Evolutionary conservation across 2,329 filamentous ascomycete species (phyloP).

Genomic region (Pestalotiopsis sp.): DNA sequence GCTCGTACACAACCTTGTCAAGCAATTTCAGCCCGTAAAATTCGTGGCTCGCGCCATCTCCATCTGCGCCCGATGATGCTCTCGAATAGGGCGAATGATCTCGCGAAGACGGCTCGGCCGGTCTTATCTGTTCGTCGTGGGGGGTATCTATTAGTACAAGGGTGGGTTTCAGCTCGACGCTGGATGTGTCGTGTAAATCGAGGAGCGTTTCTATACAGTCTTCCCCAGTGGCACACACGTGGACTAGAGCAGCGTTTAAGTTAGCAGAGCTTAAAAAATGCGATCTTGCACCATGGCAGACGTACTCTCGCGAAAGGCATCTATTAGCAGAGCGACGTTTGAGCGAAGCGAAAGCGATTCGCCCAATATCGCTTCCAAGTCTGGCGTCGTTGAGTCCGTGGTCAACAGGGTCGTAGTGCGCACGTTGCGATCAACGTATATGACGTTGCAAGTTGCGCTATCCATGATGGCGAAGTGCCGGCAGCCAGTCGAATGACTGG

Average conservation of each 20-base stretch:
- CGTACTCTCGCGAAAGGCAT: conserved; percentile 59
- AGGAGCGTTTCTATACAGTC: conserved; percentile 58
- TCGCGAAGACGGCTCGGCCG: conserved; percentile 37
- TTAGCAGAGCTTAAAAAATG: conserved; percentile 14
- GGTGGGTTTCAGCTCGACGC: conserved; percentile 57
- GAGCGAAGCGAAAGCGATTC: conserved; percentile 41
- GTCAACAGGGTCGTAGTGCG: conserved; percentile 47
- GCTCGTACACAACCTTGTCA: conserved; percentile 61
- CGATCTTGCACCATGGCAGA: not conserved
- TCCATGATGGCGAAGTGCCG: conserved; percentile 59
- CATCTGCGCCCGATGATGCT: conserved; percentile 35
- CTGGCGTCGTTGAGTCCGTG: conserved; percentile 25
- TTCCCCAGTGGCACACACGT: conserved; percentile 56
- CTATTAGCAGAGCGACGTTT: conserved; percentile 52
- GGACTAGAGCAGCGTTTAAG: conserved; percentile 43
- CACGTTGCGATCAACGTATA: conserved; percentile 62
- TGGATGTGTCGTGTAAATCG: conserved; percentile 54
- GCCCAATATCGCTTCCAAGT: conserved; percentile 38
- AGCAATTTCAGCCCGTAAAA: conserved; percentile 59
- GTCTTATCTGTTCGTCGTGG: conserved; percentile 48
- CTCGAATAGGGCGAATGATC: conserved; percentile 50
- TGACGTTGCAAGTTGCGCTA: conserved; percentile 58
- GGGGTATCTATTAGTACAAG: conserved; percentile 61
- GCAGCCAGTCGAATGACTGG: conserved; percentile 65
- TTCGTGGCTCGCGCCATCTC: conserved; percentile 48